Conservation (phyloP, 345 rosid species). For the Salix arbutifolia region DNA sequence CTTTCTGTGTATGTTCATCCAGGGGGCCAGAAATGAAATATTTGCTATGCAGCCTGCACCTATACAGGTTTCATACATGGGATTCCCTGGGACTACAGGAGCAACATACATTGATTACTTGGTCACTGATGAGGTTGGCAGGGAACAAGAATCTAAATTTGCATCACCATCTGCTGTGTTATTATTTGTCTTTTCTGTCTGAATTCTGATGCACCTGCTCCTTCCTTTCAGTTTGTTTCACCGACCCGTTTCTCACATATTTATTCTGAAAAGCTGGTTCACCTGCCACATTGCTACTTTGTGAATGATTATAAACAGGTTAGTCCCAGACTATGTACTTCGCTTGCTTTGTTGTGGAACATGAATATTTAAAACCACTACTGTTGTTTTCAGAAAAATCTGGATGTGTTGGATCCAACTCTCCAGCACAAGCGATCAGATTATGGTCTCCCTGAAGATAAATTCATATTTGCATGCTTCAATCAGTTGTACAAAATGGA, state of each 20-base stretch:
- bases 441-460: conserved; percentile 93
- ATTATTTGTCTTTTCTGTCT: neutral
- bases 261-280: conserved; percentile 96
- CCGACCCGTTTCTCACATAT: conserved; percentile 67
- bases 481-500: conserved; percentile 99
- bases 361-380: conserved; percentile 2
- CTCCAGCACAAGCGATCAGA: conserved; percentile 76
- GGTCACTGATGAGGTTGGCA: conserved; percentile 89
- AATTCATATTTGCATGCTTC: conserved; percentile 96
- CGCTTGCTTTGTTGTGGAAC: neutral
- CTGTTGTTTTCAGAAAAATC: conserved; percentile 63
- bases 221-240: conserved; percentile 71
- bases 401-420: conserved; percentile 77
- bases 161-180: neutral
- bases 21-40: conserved; percentile 99
- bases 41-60: conserved; percentile 99
- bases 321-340: neutral
- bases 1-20: conserved; percentile 8
- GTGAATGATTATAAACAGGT: conserved; percentile 99
- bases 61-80: conserved; percentile 96
- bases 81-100: conserved; percentile 98
- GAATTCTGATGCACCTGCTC: conserved; percentile 6
- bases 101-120: conserved; percentile 90
- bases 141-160: neutral
- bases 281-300: conserved; percentile 95